Evolutionary conservation across 192 early-diverging fungal genomes (phyloP).

Genomic region (Pilaira anomala): DNA sequence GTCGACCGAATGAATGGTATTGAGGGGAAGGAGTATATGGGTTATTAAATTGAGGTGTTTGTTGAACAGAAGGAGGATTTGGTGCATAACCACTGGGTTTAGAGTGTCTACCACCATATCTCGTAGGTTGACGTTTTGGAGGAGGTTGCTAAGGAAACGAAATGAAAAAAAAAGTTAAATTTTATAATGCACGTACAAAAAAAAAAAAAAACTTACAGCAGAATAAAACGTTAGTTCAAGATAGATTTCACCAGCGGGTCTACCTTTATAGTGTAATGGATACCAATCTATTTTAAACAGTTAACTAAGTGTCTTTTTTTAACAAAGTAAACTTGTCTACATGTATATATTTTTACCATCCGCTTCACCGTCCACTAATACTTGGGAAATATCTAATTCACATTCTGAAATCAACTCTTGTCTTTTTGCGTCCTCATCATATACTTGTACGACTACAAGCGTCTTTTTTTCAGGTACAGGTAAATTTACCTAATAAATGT

Average conservation of each 20-base stretch:
- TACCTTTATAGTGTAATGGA: constrained; percentile 39
- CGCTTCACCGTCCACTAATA: constrained; percentile 49
- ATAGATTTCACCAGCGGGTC: constrained; percentile 48
- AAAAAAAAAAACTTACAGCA: constrained; percentile 35
- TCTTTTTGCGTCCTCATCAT: constrained; percentile 53
- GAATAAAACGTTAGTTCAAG: constrained; percentile 54
- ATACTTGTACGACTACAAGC: constrained; percentile 41
- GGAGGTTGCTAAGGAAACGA: constrained; percentile 18
- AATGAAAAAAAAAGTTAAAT: neutral
- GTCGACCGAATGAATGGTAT: neutral
- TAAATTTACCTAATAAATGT: constrained; percentile 37
- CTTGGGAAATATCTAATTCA: constrained; percentile 46
- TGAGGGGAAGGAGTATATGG: neutral
- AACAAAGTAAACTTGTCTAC: neutral
- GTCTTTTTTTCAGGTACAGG: constrained; percentile 43
- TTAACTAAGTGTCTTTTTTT: no score
- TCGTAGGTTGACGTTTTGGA: constrained; percentile 28
- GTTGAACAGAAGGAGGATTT: neutral
- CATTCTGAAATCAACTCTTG: constrained; percentile 51
- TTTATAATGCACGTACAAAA: neutral
- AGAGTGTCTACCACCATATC: constrained; percentile 12
- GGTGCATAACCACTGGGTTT: neutral
- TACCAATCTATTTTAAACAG: constrained; percentile 48
- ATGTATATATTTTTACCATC: constrained; percentile 40
- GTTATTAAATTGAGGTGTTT: neutral